A percentile compares a stretch with the other conserved stretches of the same genome.
phyloP scores from a whole-genome alignment of 2,329 filamentous ascomycete genomes.

The Aspergillus neoniger region DNA sequence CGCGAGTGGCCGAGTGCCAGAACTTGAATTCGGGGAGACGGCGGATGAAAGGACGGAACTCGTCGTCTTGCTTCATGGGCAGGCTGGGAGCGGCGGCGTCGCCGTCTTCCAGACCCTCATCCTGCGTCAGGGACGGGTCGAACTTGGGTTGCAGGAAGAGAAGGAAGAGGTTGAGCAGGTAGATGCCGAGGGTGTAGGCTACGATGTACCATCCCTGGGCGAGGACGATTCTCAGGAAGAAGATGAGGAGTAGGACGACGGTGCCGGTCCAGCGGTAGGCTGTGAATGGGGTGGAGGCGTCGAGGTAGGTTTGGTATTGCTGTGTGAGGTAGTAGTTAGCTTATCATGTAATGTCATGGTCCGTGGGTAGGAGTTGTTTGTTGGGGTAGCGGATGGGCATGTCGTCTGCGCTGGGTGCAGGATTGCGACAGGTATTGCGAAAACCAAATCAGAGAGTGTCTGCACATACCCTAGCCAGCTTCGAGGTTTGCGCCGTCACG shows the following conservation, averaged over 20 bases:
- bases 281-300: conserved; percentile 87
- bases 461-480: conserved; percentile 44
- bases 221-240: conserved; percentile 85
- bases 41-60: conserved; percentile 96
- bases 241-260: conserved; percentile 71
- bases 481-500: conserved; percentile 76
- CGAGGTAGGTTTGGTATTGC: conserved; percentile 93
- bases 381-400: background rate
- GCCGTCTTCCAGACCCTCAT: conserved; percentile 96
- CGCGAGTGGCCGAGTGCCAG: conserved; percentile 94
- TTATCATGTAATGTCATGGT: no score
- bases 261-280: conserved; percentile 89
- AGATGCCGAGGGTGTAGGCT: conserved; percentile 96
- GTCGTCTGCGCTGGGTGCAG: background rate
- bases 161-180: conserved; percentile 98
- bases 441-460: background rate
- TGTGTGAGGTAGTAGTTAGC: conserved; percentile 38
- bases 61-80: conserved; percentile 93
- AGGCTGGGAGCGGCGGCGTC: conserved; percentile 66
- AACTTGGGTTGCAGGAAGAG: conserved; percentile 98
- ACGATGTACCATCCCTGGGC: conserved; percentile 99
- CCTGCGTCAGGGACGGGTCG: conserved; percentile 91
- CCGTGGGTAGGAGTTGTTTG: background rate
- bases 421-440: background rate
- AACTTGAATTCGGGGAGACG: conserved; percentile 99